A percentile compares a stretch with the other conserved stretches of the same genome.
Conservation (phyloP, 2,329 filamentous ascomycete genomes). For the Ophiostoma australiae region DNA sequence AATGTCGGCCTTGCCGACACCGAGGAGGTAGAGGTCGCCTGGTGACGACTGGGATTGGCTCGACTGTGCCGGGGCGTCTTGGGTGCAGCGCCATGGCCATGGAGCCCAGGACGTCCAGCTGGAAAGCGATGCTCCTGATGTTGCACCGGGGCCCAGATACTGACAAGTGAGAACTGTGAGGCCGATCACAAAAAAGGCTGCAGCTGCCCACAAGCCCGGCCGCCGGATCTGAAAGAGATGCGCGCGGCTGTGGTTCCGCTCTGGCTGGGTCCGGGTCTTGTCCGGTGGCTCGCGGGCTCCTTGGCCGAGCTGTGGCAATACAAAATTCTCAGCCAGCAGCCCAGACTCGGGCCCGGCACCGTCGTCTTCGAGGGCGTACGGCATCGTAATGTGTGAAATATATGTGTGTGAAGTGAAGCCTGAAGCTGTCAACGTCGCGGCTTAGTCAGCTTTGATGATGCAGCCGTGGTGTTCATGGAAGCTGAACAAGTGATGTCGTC, state of each 20-base stretch:
- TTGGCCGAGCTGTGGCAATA: not conserved
- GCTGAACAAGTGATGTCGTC: not conserved
- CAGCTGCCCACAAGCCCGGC: not conserved
- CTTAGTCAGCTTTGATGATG: not conserved
- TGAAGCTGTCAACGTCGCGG: not conserved
- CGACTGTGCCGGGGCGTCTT: not conserved
- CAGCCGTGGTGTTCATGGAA: not conserved
- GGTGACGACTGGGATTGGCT: not conserved
- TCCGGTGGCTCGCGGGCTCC: not conserved
- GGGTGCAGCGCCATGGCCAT: not conserved
- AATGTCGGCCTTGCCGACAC: conserved; percentile 52
- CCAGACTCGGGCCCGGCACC: not conserved
- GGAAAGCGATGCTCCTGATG: not conserved
- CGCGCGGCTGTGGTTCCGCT: not conserved
- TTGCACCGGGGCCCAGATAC: not conserved
- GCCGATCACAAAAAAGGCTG: not conserved
- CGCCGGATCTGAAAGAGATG: not conserved
- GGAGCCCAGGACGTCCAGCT: not conserved
- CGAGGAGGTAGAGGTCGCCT: conserved; percentile 41
- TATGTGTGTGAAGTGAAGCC: too few species aligned
- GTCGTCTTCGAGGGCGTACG: not conserved
- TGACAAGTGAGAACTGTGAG: not conserved
- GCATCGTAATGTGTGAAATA: not conserved
- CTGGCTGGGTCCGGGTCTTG: not conserved
- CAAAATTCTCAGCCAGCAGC: not conserved